phyloP scores from a whole-genome alignment of 2,329 filamentous ascomycete genomes.

The Alternaria ventricosa region DNA sequence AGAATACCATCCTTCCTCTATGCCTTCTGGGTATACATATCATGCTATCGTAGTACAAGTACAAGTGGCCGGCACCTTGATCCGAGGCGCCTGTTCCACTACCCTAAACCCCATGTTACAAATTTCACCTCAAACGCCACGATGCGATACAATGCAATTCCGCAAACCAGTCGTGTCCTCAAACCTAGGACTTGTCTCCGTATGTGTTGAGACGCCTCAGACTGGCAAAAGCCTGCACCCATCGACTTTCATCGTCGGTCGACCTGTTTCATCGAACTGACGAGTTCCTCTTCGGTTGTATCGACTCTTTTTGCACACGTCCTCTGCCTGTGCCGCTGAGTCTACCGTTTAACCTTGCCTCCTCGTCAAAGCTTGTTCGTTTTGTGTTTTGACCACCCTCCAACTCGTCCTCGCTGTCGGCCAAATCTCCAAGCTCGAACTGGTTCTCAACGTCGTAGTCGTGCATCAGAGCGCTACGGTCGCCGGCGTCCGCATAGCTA shows the following conservation, averaged over 20 bases:
- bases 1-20: conserved; percentile 6
- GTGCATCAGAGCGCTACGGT: conserved; percentile 83
- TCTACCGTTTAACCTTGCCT: conserved; percentile 20
- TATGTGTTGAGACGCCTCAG: not conserved
- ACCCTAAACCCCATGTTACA: conserved; percentile 3
- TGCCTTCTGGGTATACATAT: conserved; percentile 18
- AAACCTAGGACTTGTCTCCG: not conserved
- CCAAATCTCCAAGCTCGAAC: conserved; percentile 79
- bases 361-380: conserved; percentile 19
- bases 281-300: conserved; percentile 32
- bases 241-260: not conserved
- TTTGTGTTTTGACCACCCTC: conserved; percentile 31
- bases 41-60: conserved; percentile 22
- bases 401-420: conserved; percentile 60
- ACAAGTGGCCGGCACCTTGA: conserved; percentile 14
- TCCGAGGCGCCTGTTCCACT: conserved; percentile 1
- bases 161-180: not conserved
- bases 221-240: not conserved
- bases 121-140: conserved; percentile 19
- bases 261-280: conserved; percentile 20
- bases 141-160: conserved; percentile 11
- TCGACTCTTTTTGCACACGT: conserved; percentile 37
- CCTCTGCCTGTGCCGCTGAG: conserved; percentile 37
- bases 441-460: conserved; percentile 81
- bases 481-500: conserved; percentile 51